Conservation (phyloP, 2,329 filamentous ascomycete genomes). For the Diaporthe velutina region DNA sequence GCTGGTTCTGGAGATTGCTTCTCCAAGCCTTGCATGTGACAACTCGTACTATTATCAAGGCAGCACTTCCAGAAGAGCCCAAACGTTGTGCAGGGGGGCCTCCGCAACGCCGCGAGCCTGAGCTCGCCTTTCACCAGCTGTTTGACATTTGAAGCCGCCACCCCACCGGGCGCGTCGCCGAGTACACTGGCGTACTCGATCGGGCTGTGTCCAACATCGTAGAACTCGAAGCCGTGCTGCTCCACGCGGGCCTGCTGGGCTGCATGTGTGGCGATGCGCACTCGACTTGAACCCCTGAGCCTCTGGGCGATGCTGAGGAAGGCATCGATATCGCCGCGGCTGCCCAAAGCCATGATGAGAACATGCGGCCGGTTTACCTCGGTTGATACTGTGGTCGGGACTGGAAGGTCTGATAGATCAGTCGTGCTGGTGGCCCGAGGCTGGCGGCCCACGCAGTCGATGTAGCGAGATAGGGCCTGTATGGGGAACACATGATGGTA, state of each 20-base stretch:
- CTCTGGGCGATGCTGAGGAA: slow-evolving; percentile 17
- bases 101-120: slow-evolving; percentile 9
- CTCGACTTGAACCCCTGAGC: not conserved
- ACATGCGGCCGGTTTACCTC: not conserved
- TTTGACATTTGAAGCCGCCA: slow-evolving; percentile 1
- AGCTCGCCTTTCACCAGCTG: slow-evolving; percentile 5
- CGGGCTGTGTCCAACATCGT: slow-evolving; percentile 1
- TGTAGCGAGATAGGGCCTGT: slow-evolving; percentile 5
- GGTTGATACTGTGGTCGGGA: not conserved
- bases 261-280: slow-evolving; percentile 12
- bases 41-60: not conserved
- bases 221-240: not conserved
- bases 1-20: not conserved
- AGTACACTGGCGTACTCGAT: not conserved
- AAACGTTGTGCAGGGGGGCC: not conserved
- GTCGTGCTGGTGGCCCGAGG: not conserved
- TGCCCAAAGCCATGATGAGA: slow-evolving; percentile 9
- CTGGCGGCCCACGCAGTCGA: slow-evolving; percentile 2
- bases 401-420: not conserved
- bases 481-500: slow-evolving; percentile 17
- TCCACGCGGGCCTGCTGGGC: not conserved
- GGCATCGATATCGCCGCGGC: slow-evolving; percentile 11
- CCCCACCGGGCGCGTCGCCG: not conserved
- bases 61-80: slow-evolving; percentile 1
- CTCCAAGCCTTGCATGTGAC: not conserved